A percentile compares a stretch with the other conserved stretches of the same genome.
These are phyloP conservation scores for Phytopythium mirpurense DNA, from an alignment of 352 stramenopile species.

Conservation along the genomic window DNA sequence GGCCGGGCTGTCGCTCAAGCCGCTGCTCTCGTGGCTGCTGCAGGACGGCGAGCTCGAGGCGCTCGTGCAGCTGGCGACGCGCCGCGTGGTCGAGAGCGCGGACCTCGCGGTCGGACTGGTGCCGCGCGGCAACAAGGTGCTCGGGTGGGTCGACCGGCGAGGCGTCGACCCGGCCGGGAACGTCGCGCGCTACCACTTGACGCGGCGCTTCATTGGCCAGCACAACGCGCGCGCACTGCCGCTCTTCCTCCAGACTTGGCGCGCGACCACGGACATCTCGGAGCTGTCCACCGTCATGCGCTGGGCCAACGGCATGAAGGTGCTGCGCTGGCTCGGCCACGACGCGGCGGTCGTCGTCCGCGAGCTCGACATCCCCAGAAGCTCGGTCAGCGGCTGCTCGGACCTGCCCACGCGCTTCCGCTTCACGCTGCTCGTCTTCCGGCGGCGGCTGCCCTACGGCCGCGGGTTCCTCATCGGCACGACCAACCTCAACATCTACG, in stretches of 20 bases:
- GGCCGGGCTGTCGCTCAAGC: background rate
- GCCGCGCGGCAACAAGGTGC: slow-evolving; percentile 17
- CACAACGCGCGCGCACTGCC: slow-evolving; percentile 9
- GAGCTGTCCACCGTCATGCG: slow-evolving; percentile 24
- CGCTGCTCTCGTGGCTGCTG: slow-evolving; percentile 7
- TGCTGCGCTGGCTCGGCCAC: slow-evolving; percentile 25
- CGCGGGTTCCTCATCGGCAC: slow-evolving; percentile 16
- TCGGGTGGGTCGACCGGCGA: slow-evolving; percentile 36
- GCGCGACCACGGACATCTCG: slow-evolving; percentile 13
- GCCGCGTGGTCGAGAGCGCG: slow-evolving; percentile 18
- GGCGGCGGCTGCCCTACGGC: background rate
- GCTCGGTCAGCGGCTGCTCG: background rate
- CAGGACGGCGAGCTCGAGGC: slow-evolving; percentile 1
- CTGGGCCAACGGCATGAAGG: slow-evolving; percentile 34
- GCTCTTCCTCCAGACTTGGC: slow-evolving; percentile 27
- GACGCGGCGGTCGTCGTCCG: slow-evolving; percentile 17
- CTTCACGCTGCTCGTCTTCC: slow-evolving; percentile 22
- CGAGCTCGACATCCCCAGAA: slow-evolving; percentile 21
- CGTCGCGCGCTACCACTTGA: slow-evolving; percentile 25
- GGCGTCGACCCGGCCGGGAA: slow-evolving; percentile 17
- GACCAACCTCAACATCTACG: slow-evolving; percentile 24
- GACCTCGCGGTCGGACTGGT: slow-evolving; percentile 20
- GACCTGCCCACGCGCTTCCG: slow-evolving; percentile 13
- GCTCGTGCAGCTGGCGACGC: slow-evolving; percentile 9
- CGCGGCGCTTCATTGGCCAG: slow-evolving; percentile 24